Conservation (phyloP, 2,329 filamentous ascomycete genomes). For the Hypoxylon sp. region DNA sequence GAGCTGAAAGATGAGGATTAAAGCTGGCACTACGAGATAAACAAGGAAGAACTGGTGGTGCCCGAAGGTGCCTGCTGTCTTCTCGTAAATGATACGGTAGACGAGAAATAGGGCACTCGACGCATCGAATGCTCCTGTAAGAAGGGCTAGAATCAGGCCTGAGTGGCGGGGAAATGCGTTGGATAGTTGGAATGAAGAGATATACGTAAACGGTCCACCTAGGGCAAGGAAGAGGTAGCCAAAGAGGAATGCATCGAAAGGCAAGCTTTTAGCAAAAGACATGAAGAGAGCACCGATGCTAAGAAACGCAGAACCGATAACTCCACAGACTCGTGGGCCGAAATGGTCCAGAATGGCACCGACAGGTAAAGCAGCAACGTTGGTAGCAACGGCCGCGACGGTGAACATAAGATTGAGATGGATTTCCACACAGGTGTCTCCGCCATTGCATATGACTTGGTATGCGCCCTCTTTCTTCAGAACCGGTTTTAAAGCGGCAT, state of each 20-base stretch:
- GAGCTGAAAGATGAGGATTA: slow-evolving; percentile 77
- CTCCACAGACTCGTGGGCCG: slow-evolving; percentile 82
- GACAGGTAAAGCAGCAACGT: slow-evolving; percentile 87
- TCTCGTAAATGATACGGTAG: slow-evolving; percentile 79
- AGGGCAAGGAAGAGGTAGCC: slow-evolving; percentile 84
- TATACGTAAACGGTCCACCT: slow-evolving; percentile 85
- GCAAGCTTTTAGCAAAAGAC: slow-evolving; percentile 73
- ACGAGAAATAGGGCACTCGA: slow-evolving; percentile 83
- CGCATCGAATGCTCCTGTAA: slow-evolving; percentile 87
- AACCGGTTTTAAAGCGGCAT: slow-evolving; percentile 86
- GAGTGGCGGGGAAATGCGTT: slow-evolving; percentile 85
- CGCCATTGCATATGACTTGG: slow-evolving; percentile 69
- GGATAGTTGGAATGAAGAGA: slow-evolving; percentile 86
- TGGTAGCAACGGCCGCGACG: slow-evolving; percentile 87
- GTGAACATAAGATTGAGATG: slow-evolving; percentile 93
- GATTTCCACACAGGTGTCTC: slow-evolving; percentile 67
- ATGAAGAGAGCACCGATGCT: slow-evolving; percentile 79
- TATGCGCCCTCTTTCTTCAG: slow-evolving; percentile 82
- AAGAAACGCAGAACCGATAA: slow-evolving; percentile 79
- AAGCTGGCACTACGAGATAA: slow-evolving; percentile 78
- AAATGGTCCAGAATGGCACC: slow-evolving; percentile 87
- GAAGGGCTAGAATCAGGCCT: slow-evolving; percentile 82
- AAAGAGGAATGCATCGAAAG: slow-evolving; percentile 81
- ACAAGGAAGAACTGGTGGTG: slow-evolving; percentile 78
- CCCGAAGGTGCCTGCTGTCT: slow-evolving; percentile 68